Evolutionary conservation across 345 rosid genomes (phyloP), one percentile per base, ranked within the genome.

Genomic region (Brassica rapa): DNA sequence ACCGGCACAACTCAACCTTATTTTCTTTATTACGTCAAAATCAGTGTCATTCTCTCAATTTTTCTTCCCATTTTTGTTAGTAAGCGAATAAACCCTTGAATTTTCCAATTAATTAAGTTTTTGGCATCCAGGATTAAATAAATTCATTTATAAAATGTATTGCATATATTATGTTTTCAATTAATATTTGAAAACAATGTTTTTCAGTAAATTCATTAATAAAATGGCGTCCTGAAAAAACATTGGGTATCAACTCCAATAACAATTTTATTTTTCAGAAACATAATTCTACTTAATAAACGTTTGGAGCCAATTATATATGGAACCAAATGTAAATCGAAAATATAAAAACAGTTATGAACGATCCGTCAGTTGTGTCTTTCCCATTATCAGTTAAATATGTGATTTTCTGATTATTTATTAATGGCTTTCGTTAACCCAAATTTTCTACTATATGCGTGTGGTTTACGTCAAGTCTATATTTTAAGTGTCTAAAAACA

Each of bases 401-500:
- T 23, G 19, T 76, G 21, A 41, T 41, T 30, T 39, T n/a, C 30
- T 3, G 29, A 51, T 53, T 9, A 39, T 39, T 39, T 12, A 39
- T 35, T 37, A 39, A 46, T 61, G 61, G 9, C 46, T 70, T 23
- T 14, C 30, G 19, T 51, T 9, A 21, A 29, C 67, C n/a, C 0
- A 39, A 39, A 8, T 64, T 66, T 65, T 55, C 29, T 72, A 65
- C 15, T 66, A 25, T 73, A 72, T 49, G 74, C 70, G 70, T 79
- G 78, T 67, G 78, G 69, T 73, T 67, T 33, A 64, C 74, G 30
- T 73, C 77, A 79, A 68, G 53, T 51, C 57, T 46, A 67, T 79
- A 43, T 30, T 69, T 70, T 46, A 68, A 68, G 37, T 5, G 29
- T 71, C 7, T n/a, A 46, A 19, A 69, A 16, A 70, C n/a, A 12